Evolutionary conservation across 2,329 filamentous ascomycete species (phyloP).

Genomic region (Gyromitra esculenta): DNA sequence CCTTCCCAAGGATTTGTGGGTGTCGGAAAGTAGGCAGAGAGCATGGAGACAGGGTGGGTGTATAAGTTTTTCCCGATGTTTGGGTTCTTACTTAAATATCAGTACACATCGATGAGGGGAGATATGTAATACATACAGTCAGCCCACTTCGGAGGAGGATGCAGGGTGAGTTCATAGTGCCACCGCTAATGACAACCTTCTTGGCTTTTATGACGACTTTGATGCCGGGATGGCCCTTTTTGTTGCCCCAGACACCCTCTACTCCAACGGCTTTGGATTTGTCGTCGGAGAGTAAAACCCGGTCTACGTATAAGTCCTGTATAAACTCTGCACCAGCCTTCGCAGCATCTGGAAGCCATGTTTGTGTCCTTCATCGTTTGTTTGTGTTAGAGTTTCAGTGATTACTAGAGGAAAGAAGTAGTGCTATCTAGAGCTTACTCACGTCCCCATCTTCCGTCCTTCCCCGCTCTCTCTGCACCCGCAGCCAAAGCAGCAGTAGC

Average conservation of each 20-base stretch:
- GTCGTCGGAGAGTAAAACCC: constrained; percentile 72
- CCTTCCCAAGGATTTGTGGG: constrained; percentile 77
- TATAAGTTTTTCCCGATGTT: constrained; percentile 85
- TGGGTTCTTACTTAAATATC: constrained; percentile 67
- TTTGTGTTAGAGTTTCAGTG: constrained; percentile 22
- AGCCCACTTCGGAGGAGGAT: constrained; percentile 81
- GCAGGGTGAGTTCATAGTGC: constrained; percentile 79
- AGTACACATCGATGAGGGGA: neutral
- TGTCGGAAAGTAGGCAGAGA: constrained; percentile 73
- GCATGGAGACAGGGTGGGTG: constrained; percentile 75
- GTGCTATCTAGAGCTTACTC: neutral
- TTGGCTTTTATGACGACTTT: constrained; percentile 58
- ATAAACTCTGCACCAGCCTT: constrained; percentile 80
- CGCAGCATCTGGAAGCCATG: constrained; percentile 82
- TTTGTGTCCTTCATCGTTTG: constrained; percentile 64
- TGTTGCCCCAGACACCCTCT: constrained; percentile 77
- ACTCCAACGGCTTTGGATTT: constrained; percentile 73
- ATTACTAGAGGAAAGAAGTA: neutral
- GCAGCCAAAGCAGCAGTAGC: constrained; percentile 71
- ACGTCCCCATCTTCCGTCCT: constrained; percentile 49
- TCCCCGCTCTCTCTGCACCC: constrained; percentile 59
- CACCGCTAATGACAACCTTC: constrained; percentile 63
- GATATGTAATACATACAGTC: constrained; percentile 22
- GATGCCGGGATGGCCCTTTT: constrained; percentile 67
- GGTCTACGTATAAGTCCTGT: constrained; percentile 79